Conservation (phyloP, 179 eudicot genomes). For the Silene vulgaris region DNA sequence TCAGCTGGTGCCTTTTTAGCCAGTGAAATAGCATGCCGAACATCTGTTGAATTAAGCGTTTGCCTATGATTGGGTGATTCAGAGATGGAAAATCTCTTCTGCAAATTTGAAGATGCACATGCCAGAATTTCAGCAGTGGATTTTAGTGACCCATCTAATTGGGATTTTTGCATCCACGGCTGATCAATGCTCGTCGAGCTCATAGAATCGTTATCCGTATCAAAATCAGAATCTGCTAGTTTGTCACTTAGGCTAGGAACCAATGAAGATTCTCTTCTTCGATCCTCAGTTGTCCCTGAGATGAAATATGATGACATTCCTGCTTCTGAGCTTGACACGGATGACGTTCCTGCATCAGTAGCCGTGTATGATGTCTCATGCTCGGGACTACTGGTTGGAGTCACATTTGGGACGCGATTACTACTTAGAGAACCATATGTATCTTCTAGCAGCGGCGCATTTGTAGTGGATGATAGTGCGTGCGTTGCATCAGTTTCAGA, state of each 20-base stretch:
- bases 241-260: conserved; percentile 23
- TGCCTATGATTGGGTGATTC: conserved; percentile 26
- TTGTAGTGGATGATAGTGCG: conserved; percentile 18
- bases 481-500: conserved; percentile 30
- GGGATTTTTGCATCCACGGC: conserved; percentile 34
- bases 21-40: conserved; percentile 49
- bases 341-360: conserved; percentile 52
- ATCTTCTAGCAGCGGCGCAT: conserved; percentile 25
- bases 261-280: conserved; percentile 30
- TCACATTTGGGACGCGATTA: conserved; percentile 61
- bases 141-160: conserved; percentile 27
- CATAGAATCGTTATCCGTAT: conserved; percentile 42
- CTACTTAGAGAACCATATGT: conserved; percentile 23
- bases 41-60: conserved; percentile 26
- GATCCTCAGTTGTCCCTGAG: conserved; percentile 42
- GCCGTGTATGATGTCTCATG: conserved; percentile 46
- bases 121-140: conserved; percentile 27
- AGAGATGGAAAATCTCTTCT: conserved; percentile 25
- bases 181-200: conserved; percentile 43
- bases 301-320: conserved; percentile 39
- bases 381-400: conserved; percentile 73
- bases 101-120: conserved; percentile 27
- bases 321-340: conserved; percentile 54
- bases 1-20: conserved; percentile 43
- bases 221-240: conserved; percentile 43